phyloP scores from a whole-genome alignment of 2,329 filamentous ascomycete genomes.

The Ceratocystis cubensis region DNA sequence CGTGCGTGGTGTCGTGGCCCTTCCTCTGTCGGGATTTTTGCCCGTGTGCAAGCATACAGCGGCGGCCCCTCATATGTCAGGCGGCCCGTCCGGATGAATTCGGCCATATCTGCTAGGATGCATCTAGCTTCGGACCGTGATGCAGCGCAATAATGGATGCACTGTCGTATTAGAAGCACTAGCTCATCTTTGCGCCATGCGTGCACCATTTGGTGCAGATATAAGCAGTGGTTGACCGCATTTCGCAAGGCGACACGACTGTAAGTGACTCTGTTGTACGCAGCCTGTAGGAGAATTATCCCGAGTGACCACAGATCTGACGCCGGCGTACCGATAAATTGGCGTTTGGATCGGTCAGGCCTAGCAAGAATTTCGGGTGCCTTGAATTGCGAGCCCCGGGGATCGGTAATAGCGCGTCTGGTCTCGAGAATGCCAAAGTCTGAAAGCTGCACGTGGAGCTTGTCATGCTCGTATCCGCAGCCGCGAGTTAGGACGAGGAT shows the following conservation, averaged over 20 bases:
- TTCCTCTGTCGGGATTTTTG: neutral
- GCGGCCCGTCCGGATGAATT: neutral
- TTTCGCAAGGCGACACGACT: neutral
- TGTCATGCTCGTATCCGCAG: neutral
- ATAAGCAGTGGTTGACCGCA: neutral
- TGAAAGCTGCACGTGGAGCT: constrained; percentile 9
- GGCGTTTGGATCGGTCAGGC: neutral
- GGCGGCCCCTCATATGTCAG: neutral
- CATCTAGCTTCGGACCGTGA: neutral
- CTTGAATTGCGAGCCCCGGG: neutral
- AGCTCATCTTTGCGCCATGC: constrained; percentile 8
- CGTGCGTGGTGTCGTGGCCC: neutral
- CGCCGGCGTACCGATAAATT: neutral
- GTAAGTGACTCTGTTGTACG: constrained; percentile 2
- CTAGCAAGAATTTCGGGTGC: constrained; percentile 10
- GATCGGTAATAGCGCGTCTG: neutral
- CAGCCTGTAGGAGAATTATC: neutral
- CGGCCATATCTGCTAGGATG: neutral
- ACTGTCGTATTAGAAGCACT: constrained; percentile 9
- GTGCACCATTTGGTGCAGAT: constrained; percentile 10
- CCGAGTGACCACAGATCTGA: constrained; percentile 12
- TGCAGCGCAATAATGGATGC: neutral
- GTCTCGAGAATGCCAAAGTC: constrained; percentile 18
- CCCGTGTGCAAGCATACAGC: neutral
- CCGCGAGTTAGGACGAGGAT: constrained; percentile 7